Evolutionary conservation across 2,329 filamentous ascomycete genomes (phyloP), one percentile per base, ranked within the genome.

Genomic region (Phialemoniopsis sp.): DNA sequence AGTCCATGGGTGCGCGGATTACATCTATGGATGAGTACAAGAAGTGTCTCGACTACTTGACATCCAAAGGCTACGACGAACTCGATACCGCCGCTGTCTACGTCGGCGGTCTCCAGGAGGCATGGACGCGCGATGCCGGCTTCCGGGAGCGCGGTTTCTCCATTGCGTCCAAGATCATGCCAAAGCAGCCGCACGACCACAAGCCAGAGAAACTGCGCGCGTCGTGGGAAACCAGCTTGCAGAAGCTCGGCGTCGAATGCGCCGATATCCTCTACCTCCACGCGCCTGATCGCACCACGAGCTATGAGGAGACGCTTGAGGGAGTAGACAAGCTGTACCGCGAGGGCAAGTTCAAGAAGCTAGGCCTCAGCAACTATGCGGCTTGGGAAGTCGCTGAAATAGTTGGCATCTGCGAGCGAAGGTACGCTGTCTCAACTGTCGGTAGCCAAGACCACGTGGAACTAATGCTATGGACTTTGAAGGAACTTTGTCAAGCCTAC

Each of bases 41-140:
- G 51, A 76, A 76, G 50, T 76, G 76, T 32, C 78, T 95, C 29
- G 84, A 91, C 57, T 72, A 82, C 47, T 80, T 95, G 56, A 85
- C 91, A 60, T 67, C 71, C n/a, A 75, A 82, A 41, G 88, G 88
- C 29, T 91, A 94, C 66, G 82, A 82, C 55, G 89, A 95, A 56
- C 65, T 95, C 29, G 89, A 95, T 58, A 95, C 89, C 2, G 88
- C 89, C 0, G 78, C 87, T 18, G 57, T 78, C 41, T 95, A 95
- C 53, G 67, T 86, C 13, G 80, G 66, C 34, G 80, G 83, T 36
- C 66, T 79, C 49, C 88, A 95, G 57, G 89, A 95, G 62, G 84
- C 76, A 12, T 94, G 83, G 61, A 90, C 88, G 5, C 71, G 76
- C 13, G 73, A 87, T 48, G 81, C 85, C 4, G 75, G 74, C 37